Evolutionary conservation across 2,329 filamentous ascomycete species (phyloP), one percentile per base, ranked within the genome.

Genomic region (Cladophialophora psammophila): DNA sequence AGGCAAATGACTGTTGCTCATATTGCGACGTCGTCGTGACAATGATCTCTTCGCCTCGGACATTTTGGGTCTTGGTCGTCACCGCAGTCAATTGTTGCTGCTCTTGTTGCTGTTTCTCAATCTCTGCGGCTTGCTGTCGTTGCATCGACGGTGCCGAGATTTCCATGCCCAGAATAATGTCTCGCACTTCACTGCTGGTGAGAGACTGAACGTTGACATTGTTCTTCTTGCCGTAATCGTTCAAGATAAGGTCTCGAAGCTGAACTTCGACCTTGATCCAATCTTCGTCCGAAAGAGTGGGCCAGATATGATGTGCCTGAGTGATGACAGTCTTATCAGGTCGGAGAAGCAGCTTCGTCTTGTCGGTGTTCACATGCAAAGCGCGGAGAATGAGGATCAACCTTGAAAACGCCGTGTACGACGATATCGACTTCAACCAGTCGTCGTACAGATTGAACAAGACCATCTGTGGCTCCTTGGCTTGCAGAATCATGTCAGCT

Each of bases 251-350:
- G 83, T 99, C 95, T 78, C 95, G 90, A 50, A 99, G 84, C 77
- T 96, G 92, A 54, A 93, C 93, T 84, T 99, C 95, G n/a, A 99
- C 93, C 87, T 97, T 97, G 81, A 99, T 95, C 95, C 95, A 99
- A 70, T 97, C 94, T 74, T 99, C 95, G 71, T 99, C 95, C 0
- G 92, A 90, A 63, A 99, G 83, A 0, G 93, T 90, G 0, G 95
- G 95, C 95, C 95, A 99, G 77, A 99, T 99, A 78, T 99, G 95
- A 81, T 99, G 95, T 76, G 98, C 94, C 74, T 98, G 93, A 0
- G 95, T 99, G 75, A 99, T 96, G 71, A 99, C 93, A 1, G 90
- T 97, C 88, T 97, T 98, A 83, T 99, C 95, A 0, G 96, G 95
- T 59, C 95, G 90, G 50, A 99, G 83, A 18, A 99, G 88, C 64